Conservation (phyloP, 176 grass and related monocot genomes). For the Carex parvula region DNA sequence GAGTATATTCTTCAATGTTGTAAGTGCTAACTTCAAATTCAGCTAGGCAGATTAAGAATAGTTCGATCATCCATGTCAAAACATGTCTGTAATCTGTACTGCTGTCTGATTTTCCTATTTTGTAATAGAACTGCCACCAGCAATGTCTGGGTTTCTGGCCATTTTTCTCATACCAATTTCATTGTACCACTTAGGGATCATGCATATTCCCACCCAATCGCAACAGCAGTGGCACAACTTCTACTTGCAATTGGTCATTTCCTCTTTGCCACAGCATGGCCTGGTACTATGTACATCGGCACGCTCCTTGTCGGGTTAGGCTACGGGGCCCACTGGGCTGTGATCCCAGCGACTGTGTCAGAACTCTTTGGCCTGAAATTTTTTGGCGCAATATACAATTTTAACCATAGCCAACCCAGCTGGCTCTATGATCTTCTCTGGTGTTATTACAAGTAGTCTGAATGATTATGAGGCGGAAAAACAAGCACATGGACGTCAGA, state of each 20-base stretch:
- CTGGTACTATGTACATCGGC: slow-evolving; percentile 74
- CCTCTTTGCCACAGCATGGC: slow-evolving; percentile 88
- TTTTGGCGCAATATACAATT: slow-evolving; percentile 90
- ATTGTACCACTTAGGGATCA: slow-evolving; percentile 47
- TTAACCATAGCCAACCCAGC: slow-evolving; percentile 75
- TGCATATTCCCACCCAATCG: slow-evolving; percentile 69
- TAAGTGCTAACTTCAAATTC: background rate
- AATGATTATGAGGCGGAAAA: slow-evolving; percentile 74
- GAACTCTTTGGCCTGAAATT: slow-evolving; percentile 75
- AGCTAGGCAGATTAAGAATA: background rate
- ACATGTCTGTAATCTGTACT: background rate
- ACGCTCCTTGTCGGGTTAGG: slow-evolving; percentile 72
- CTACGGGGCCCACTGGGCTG: slow-evolving; percentile 83
- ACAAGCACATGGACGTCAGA: slow-evolving; percentile 37
- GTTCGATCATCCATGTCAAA: background rate
- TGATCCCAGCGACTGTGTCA: slow-evolving; percentile 64
- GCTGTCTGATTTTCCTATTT: background rate
- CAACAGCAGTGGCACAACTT: slow-evolving; percentile 52
- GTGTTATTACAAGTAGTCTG: slow-evolving; percentile 61
- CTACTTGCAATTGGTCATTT: slow-evolving; percentile 67
- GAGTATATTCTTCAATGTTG: background rate
- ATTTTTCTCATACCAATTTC: slow-evolving; percentile 14
- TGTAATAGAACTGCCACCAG: background rate
- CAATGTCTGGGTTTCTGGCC: background rate
- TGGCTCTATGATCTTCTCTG: slow-evolving; percentile 64